phyloP scores from a whole-genome alignment of 352 stramenopile species.

The Phytophthora agathidicida region DNA sequence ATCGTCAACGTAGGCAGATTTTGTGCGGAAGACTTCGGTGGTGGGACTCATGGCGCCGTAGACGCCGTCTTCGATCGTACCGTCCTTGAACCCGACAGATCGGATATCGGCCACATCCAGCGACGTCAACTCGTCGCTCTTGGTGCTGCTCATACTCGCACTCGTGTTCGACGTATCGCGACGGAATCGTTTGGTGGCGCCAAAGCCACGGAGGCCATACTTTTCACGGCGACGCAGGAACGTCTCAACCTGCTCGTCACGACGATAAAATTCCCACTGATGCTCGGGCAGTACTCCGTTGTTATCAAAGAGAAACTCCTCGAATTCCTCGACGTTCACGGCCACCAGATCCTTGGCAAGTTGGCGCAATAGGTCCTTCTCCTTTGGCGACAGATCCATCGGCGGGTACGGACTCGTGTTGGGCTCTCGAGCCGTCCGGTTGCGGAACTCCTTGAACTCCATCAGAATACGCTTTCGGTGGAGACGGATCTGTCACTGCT shows the following conservation, averaged over 20 bases:
- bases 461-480: constrained; percentile 19
- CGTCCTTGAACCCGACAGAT: constrained; percentile 30
- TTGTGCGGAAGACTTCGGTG: constrained; percentile 35
- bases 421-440: constrained; percentile 18
- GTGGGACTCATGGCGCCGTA: constrained; percentile 39
- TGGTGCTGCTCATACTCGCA: constrained; percentile 30
- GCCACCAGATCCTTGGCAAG: constrained; percentile 34
- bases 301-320: constrained; percentile 33
- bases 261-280: constrained; percentile 32
- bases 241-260: constrained; percentile 35
- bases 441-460: constrained; percentile 35
- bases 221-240: constrained; percentile 32
- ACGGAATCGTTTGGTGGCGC: constrained; percentile 25
- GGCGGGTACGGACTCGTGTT: constrained; percentile 33
- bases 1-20: constrained; percentile 36
- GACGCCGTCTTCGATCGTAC: constrained; percentile 37
- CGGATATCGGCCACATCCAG: constrained; percentile 33
- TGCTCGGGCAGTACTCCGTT: constrained; percentile 24
- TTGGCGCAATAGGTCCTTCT: constrained; percentile 27
- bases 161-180: constrained; percentile 27
- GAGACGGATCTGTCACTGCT: background rate
- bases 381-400: constrained; percentile 24
- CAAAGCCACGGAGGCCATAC: constrained; percentile 29
- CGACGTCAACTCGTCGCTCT: constrained; percentile 31
- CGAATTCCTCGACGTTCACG: constrained; percentile 31